phyloP scores from a whole-genome alignment of 176 grass and related monocot species.

The Carex littledalei region DNA sequence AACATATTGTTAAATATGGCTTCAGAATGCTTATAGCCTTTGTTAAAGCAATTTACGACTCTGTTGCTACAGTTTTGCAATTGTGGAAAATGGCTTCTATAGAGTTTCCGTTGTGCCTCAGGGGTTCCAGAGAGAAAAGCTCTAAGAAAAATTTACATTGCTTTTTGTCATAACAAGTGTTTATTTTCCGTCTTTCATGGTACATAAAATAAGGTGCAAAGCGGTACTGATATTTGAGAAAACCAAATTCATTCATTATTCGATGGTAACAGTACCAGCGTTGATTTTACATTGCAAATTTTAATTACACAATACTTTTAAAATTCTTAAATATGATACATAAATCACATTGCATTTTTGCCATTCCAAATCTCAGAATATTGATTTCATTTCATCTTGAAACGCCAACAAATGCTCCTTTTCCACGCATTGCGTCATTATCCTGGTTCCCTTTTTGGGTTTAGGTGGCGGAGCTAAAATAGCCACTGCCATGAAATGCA shows the following conservation, averaged over 20 bases:
- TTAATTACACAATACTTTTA: not conserved
- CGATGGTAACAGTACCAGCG: not conserved
- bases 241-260: not conserved
- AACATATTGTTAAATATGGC: not conserved
- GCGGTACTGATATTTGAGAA: not conserved
- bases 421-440: slow-evolving; percentile 66
- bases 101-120: not conserved
- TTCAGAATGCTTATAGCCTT: not conserved
- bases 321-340: not conserved
- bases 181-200: not conserved
- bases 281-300: not conserved
- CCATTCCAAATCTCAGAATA: slow-evolving; percentile 24
- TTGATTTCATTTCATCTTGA: slow-evolving; percentile 43
- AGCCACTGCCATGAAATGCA: slow-evolving; percentile 55
- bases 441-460: slow-evolving; percentile 40
- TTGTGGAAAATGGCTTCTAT: not conserved
- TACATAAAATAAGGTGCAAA: not conserved
- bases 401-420: slow-evolving; percentile 33
- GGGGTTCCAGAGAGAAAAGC: not conserved
- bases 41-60: not conserved
- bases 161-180: not conserved
- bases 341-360: not conserved
- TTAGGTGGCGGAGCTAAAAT: slow-evolving; percentile 43
- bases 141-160: not conserved
- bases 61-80: not conserved